phyloP scores from a whole-genome alignment of 2,329 filamentous ascomycete species.

The Parastagonospora nodorum region DNA sequence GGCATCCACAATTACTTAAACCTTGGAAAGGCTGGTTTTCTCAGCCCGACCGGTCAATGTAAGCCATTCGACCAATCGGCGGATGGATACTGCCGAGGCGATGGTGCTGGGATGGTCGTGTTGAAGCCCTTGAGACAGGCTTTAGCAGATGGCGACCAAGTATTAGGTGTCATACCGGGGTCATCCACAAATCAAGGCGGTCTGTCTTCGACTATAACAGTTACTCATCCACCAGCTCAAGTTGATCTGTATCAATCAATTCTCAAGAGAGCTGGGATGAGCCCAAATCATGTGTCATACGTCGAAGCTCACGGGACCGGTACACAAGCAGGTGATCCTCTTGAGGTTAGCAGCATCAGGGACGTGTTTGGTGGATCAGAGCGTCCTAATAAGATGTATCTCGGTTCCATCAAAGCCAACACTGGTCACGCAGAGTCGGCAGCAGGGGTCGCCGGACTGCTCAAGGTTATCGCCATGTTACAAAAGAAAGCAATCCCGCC shows the following conservation, averaged over 20 bases:
- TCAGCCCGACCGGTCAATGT: conserved; percentile 54
- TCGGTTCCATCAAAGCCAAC: conserved; percentile 42
- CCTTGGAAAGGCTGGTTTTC: conserved; percentile 47
- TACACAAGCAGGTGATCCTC: conserved; percentile 20
- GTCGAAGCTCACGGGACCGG: conserved; percentile 26
- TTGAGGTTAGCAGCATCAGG: conserved; percentile 14
- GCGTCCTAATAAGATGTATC: conserved; percentile 6
- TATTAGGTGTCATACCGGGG: conserved; percentile 51
- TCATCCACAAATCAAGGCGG: conserved; percentile 18
- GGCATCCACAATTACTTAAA: conserved; percentile 38
- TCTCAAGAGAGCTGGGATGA: conserved; percentile 10
- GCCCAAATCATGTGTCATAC: conserved; percentile 10
- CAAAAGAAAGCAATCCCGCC: conserved; percentile 15
- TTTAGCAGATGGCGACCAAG: conserved; percentile 54
- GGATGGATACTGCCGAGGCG: conserved; percentile 61
- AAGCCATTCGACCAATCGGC: conserved; percentile 47
- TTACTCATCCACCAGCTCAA: conserved; percentile 18
- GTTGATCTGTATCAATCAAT: conserved; percentile 15
- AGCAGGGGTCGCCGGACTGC: conserved; percentile 37
- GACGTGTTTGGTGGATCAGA: conserved; percentile 10
- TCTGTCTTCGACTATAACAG: conserved; percentile 14
- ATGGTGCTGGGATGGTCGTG: conserved; percentile 56
- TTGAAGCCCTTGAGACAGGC: conserved; percentile 59
- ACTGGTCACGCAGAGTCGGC: conserved; percentile 44
- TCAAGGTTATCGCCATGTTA: conserved; percentile 26